phyloP scores from a whole-genome alignment of 1,284 basidiomycete genomes.

The Wolfiporia cocos region DNA sequence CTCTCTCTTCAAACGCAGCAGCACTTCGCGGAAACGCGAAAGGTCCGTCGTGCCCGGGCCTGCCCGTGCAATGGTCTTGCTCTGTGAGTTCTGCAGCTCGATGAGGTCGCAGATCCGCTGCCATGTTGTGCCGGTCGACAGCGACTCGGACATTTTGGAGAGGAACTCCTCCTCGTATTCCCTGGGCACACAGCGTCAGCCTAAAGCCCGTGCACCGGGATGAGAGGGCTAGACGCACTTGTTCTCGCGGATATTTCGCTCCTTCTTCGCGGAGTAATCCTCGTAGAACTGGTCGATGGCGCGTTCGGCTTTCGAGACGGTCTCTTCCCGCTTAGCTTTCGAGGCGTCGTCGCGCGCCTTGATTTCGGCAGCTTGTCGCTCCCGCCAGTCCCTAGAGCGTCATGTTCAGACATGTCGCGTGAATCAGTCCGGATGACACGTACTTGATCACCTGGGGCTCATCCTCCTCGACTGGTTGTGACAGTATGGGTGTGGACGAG shows the following conservation, averaged over 20 bases:
- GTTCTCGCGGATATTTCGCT: constrained; percentile 91
- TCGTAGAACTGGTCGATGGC: constrained; percentile 97
- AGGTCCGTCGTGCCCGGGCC: constrained; percentile 90
- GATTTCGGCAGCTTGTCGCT: constrained; percentile 84
- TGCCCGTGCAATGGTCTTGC: constrained; percentile 88
- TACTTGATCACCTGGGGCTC: constrained; percentile 88
- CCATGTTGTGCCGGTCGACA: constrained; percentile 95
- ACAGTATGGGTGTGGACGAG: constrained; percentile 67
- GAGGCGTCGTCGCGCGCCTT: constrained; percentile 74
- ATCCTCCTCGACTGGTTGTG: constrained; percentile 67
- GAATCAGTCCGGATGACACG: too few species aligned
- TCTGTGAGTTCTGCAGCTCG: constrained; percentile 93
- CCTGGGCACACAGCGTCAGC: constrained; percentile 42
- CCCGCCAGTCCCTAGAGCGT: constrained; percentile 76
- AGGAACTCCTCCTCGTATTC: constrained; percentile 86
- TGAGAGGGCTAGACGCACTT: constrained; percentile 87
- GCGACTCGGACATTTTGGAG: constrained; percentile 63
- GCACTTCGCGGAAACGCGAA: constrained; percentile 85
- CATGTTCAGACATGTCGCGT: too few species aligned
- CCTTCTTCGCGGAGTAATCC: constrained; percentile 89
- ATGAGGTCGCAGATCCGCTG: constrained; percentile 85
- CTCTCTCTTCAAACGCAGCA: constrained; percentile 82
- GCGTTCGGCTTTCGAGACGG: constrained; percentile 84
- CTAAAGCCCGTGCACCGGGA: too few species aligned
- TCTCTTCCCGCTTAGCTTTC: constrained; percentile 79